Base-by-base conservation (phyloP, 2,329 filamentous ascomycete genomes). In the Neonectria magnoliae region DNA sequence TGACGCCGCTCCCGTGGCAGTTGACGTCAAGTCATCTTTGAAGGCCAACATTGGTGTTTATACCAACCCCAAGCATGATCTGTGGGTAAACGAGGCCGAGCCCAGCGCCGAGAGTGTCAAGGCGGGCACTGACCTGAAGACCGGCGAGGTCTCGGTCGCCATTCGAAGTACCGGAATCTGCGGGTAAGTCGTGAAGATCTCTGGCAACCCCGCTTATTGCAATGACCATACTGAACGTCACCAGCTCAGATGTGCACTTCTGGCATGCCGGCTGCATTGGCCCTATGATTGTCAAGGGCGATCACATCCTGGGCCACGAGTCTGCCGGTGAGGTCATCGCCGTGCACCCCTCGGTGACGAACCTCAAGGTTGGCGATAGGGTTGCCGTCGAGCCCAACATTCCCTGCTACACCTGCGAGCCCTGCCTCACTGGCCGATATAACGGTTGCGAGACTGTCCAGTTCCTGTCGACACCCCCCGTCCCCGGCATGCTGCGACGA, bases 131-230 rank as follows among this genome's bases (percentile, higher is more conserved):
- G 86, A 85, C 54, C 83, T 98, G 74, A 90, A 92, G 81, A 85
- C 87, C 25, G 95, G 94, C 56, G 92, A 98, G 81, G 93, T 98
- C 53, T 94, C 93, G 27, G 80, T 98, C 67, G 93, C 93, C 60
- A 89, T 98, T 79, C 93, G 95, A 81, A 97, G 93, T 81, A 98
- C 95, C 8, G 96, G 96, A 62, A 98, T 98, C 75, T 98, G 96
- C 85, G 95, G 95, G 88, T 96, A 84, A 72, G 81, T 78, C 44
- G 8, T 31, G 44, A 31, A 57, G 47, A 44, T 11, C 18, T 64
- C 31, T 41, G 42, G 16, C 20, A 42, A 25, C 48, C 27, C n/a
- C 56, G 41, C 59, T 52, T 38, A n/a, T 11, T 42, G 38, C 50
- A 64, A 20, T 67, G 33, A 27, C n/a, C 42, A 33, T 47, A 58